A percentile compares a stretch with the other conserved stretches of the same genome.
phyloP scores from a whole-genome alignment of 352 stramenopile species.

The Phytopythium aichiense region DNA sequence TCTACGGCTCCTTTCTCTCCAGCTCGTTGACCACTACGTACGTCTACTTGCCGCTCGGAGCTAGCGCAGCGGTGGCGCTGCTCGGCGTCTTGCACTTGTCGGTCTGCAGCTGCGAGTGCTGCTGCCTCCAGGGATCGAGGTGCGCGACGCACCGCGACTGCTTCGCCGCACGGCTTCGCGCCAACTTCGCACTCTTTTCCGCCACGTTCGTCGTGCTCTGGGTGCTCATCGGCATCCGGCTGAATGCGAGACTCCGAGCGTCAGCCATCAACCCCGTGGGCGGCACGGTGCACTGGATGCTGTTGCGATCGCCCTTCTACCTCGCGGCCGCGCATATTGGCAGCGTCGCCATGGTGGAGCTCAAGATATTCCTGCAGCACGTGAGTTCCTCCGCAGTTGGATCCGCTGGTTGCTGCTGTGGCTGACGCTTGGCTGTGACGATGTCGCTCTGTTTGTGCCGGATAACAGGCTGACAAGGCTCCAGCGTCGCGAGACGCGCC shows the following conservation, averaged over 20 bases:
- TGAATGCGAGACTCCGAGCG: constrained; percentile 66
- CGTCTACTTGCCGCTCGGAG: constrained; percentile 51
- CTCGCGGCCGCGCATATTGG: constrained; percentile 55
- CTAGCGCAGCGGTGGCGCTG: constrained; percentile 32
- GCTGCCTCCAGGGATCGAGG: constrained; percentile 38
- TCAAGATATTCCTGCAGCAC: constrained; percentile 82
- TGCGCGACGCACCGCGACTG: constrained; percentile 41
- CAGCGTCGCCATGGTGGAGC: constrained; percentile 52
- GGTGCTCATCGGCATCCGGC: constrained; percentile 51
- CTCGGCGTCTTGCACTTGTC: constrained; percentile 32
- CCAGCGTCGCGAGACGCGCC: background rate
- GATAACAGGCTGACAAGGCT: constrained; percentile 29
- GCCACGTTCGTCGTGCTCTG: constrained; percentile 42
- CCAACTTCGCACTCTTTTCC: constrained; percentile 46
- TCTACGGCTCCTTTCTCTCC: constrained; percentile 57
- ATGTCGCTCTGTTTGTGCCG: background rate
- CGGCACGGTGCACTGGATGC: constrained; percentile 69
- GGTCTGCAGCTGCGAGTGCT: constrained; percentile 63
- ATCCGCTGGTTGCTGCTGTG: background rate
- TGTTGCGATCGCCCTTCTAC: constrained; percentile 64
- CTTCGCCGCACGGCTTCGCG: constrained; percentile 44
- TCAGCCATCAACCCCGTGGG: constrained; percentile 76
- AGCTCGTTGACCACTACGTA: constrained; percentile 49
- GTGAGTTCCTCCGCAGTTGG: constrained; percentile 10
- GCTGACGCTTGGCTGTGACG: background rate